These are phyloP conservation scores for Theobroma grandiflorum DNA, from an alignment of 441 rosid species.

Conservation along the genomic window DNA sequence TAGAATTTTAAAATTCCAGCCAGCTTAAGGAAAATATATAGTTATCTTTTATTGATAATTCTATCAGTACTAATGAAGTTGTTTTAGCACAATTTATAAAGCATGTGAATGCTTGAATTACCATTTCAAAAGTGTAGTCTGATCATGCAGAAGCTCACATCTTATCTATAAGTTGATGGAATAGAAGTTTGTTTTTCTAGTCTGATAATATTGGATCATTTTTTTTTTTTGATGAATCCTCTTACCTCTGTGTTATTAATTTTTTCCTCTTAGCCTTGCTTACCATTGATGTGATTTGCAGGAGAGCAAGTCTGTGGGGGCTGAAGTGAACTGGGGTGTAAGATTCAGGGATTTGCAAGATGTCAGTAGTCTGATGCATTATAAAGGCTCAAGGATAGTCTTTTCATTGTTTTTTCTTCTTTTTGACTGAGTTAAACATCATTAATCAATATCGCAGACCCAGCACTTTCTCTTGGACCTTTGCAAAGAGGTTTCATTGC, in stretches of 20 bases:
- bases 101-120: neutral
- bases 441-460: slow-evolving; percentile 52
- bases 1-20: neutral
- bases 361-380: slow-evolving; percentile 54
- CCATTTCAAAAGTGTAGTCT: slow-evolving; percentile 10
- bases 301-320: slow-evolving; percentile 95
- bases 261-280: slow-evolving; percentile 12
- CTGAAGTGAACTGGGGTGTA: slow-evolving; percentile 99
- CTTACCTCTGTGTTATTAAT: slow-evolving; percentile 3
- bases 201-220: neutral
- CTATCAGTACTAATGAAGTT: neutral
- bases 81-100: neutral
- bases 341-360: slow-evolving; percentile 82
- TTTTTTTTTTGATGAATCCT: slow-evolving; percentile 3
- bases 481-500: slow-evolving; percentile 92
- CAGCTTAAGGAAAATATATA: neutral
- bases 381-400: slow-evolving; percentile 22
- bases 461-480: slow-evolving; percentile 75
- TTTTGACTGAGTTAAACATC: slow-evolving; percentile 24
- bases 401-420: neutral
- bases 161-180: neutral
- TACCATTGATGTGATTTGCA: slow-evolving; percentile 43
- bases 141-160: neutral
- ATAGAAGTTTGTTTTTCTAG: neutral
- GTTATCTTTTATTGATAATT: slow-evolving; percentile 4